Base-by-base conservation (phyloP, 2,329 filamentous ascomycete species). In the Aspergillus brunneoviolaceus region DNA sequence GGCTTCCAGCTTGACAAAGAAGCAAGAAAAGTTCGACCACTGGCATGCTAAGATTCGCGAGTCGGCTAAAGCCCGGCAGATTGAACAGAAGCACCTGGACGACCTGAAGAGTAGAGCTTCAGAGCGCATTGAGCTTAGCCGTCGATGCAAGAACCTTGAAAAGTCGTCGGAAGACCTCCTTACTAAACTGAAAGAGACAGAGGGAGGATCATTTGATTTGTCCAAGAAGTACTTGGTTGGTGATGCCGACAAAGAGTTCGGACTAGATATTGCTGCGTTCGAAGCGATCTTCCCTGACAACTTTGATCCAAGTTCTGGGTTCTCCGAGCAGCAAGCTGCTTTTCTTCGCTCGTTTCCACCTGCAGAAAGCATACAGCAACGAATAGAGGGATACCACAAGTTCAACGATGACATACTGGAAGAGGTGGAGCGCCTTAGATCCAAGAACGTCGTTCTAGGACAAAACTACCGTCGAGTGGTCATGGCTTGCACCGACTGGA, bases 381-480 rank as follows among this genome's bases (percentile, higher is more conserved):
- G 89, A 6, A 80, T 92, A 21, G 84, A 85, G 47, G 90, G 90
- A 3, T 89, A 96, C 61, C 82, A 85, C 58, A 79, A 81, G 12
- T 87, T 92, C 51, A 91, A 92, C 49, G 81, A 84, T 48, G 81
- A 84, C 19, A 86, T 95, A 12, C 80, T 85, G 56, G 85, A 86
- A 54, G 86, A 89, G 67, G 88, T 92, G 2, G 83, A 85, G 19
- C 84, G 84, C 5, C 83, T 99, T 9, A 89, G 91, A 72, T 88
- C 89, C 31, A 87, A 90, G 61, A 94, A 91, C 67, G 88, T 87
- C 4, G 92, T 96, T 57, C 82, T 96, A 3, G 94, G 96, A 70
- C 82, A 89, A 65, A 92, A 95, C 76, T 97, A 97, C 73, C 85
- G 92, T 27, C 90, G 89, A 65, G 91, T 98, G 31, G 92, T 99